Percentiles rank a stretch among this genome's conserved stretches.
Conservation (phyloP, 495 filamentous ascomycete species). For the Hyaloscypha variabilis region DNA sequence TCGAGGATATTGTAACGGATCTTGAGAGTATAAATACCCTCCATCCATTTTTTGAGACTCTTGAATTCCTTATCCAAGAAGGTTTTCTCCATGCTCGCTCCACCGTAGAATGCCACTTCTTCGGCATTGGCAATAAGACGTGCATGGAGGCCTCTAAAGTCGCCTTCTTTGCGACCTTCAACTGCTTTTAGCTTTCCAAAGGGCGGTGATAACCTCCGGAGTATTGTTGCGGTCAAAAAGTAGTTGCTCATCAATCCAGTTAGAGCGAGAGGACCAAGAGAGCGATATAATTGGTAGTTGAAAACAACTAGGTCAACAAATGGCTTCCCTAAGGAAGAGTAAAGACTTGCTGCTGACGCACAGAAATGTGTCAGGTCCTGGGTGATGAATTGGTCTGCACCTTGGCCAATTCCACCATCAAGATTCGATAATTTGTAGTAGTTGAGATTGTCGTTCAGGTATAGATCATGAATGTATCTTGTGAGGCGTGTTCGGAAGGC, state of each 20-base stretch:
- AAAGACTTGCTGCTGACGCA: slow-evolving; percentile 85
- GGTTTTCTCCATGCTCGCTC: slow-evolving; percentile 87
- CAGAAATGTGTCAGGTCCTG: slow-evolving; percentile 97
- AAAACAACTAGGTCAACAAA: slow-evolving; percentile 95
- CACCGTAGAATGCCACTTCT: slow-evolving; percentile 98
- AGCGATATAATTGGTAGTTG: slow-evolving; percentile 94
- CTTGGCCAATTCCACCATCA: slow-evolving; percentile 89
- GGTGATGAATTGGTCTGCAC: slow-evolving; percentile 96
- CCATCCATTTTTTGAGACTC: slow-evolving; percentile 92
- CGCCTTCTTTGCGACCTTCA: slow-evolving; percentile 90
- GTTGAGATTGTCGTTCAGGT: slow-evolving; percentile 89
- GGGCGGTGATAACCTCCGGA: slow-evolving; percentile 85
- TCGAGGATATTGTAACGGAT: slow-evolving; percentile 99
- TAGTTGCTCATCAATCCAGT: slow-evolving; percentile 89
- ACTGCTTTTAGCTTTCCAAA: slow-evolving; percentile 97
- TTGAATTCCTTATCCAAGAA: slow-evolving; percentile 90
- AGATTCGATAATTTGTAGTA: slow-evolving; percentile 96
- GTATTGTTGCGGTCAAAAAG: slow-evolving; percentile 84
- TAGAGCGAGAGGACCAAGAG: slow-evolving; percentile 85
- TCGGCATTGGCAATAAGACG: slow-evolving; percentile 95
- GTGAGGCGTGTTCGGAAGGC: slow-evolving; percentile 96
- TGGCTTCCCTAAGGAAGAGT: slow-evolving; percentile 95
- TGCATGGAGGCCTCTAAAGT: slow-evolving; percentile 88
- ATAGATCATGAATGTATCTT: slow-evolving; percentile 96
- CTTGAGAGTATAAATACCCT: slow-evolving; percentile 92